Base-by-base conservation (phyloP, 176 grass and related monocot species). In the Rhynchospora tenuis region DNA sequence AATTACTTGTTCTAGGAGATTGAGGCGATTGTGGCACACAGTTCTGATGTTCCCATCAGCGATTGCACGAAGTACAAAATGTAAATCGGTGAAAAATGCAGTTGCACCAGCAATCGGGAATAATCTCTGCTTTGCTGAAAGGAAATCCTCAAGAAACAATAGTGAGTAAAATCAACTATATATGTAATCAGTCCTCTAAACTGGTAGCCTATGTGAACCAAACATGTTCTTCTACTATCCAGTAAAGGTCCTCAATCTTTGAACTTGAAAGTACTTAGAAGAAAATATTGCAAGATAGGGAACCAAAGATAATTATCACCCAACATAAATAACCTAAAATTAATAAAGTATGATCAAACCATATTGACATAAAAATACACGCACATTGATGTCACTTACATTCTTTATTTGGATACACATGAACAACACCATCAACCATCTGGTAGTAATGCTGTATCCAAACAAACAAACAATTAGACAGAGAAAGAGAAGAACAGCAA, bases 371-470 rank as follows among this genome's bases (percentile, higher is more conserved):
- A 76, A 2, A 29, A 83, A 5, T 15, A 85, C 71, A 75, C 64
- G 20, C 19, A 86, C 22, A 82, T 64, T 66, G 19, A 10, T 43
- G 31, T 38, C 70, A 92, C 92, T 94, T 87, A 94, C 94, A 92
- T 60, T 94, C 85, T 89, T 94, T 92, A 84, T 78, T 85, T 46
- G 88, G 84, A 59, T 91, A 94, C 31, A 97, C 85, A 89, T 97
- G 94, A 92, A 94, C 87, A 42, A 97, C 94, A 56, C 94, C 94
- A 79, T 97, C 92, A 85, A 97, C 92, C 94, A 97, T 97, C 71
- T 94, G 82, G 33, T 92, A 92, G 57, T 87, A 73, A 76, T 97
- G 94, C 94, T 97, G 85, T 79, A 84, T 86, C 61, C 88, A 67
- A n/a, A 64, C n/a, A 83, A 9, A 14, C 51, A 86, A 63, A 10